phyloP scores from a whole-genome alignment of 495 filamentous ascomycete species.

The Hypoxylon cercidicola region DNA sequence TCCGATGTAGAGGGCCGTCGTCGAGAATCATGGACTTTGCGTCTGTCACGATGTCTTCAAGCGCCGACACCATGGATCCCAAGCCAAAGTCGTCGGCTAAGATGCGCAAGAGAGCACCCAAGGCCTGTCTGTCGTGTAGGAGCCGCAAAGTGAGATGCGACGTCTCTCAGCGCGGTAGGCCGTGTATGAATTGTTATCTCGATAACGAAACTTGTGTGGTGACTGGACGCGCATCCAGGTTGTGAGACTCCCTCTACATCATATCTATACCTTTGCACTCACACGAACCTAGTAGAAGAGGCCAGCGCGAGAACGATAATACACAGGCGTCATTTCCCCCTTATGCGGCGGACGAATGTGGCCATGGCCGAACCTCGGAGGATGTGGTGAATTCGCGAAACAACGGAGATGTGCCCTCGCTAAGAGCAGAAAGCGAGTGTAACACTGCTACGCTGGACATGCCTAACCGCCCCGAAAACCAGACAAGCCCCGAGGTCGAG shows the following conservation, averaged over 20 bases:
- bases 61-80: conserved; percentile 30
- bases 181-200: conserved; percentile 61
- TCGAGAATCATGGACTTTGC: conserved; percentile 28
- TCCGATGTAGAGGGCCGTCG: conserved; percentile 13
- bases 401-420: conserved; percentile 27
- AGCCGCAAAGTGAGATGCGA: conserved; percentile 65
- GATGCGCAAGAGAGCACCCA: conserved; percentile 54
- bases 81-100: conserved; percentile 42
- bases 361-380: conserved; percentile 36
- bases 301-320: conserved; percentile 37
- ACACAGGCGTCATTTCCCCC: conserved; percentile 37
- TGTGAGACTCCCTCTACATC: conserved; percentile 46
- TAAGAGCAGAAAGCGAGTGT: conserved; percentile 24
- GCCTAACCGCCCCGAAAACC: conserved; percentile 23
- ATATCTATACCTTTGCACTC: conserved; percentile 30
- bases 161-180: conserved; percentile 57
- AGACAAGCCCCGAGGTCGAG: conserved; percentile 15
- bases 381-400: conserved; percentile 40
- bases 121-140: conserved; percentile 61
- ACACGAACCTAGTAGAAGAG: conserved; percentile 42
- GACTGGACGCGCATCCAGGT: conserved; percentile 53
- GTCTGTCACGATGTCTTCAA: conserved; percentile 31
- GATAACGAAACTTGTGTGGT: conserved; percentile 49
- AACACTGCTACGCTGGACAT: conserved; percentile 20
- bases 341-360: conserved; percentile 32